Conservation (phyloP, 2,329 filamentous ascomycete species). For the Pseudogymnoascus sp. region DNA sequence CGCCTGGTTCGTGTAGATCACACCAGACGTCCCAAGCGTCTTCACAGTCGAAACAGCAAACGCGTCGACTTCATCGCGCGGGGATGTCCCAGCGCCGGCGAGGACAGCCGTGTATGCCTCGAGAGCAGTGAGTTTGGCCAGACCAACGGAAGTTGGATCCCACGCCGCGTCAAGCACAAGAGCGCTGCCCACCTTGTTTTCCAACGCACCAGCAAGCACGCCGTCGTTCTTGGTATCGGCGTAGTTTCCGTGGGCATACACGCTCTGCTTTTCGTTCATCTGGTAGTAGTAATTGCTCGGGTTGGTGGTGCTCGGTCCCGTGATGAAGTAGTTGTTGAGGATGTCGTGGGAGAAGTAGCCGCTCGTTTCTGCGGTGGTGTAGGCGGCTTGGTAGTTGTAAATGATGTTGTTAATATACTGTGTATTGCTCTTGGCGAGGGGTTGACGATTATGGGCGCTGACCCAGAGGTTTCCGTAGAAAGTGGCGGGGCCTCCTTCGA, state of each 20-base stretch:
- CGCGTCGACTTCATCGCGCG: constrained; percentile 23
- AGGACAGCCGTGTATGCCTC: constrained; percentile 31
- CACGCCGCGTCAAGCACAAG: constrained; percentile 19
- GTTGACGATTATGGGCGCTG: constrained; percentile 48
- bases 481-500: constrained; percentile 42
- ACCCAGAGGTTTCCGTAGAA: constrained; percentile 48
- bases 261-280: constrained; percentile 46
- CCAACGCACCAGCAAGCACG: constrained; percentile 34
- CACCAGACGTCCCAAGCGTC: constrained; percentile 19
- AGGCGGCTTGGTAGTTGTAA: constrained; percentile 48
- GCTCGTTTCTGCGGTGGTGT: constrained; percentile 43
- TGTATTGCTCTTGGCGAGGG: constrained; percentile 48
- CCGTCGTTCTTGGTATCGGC: constrained; percentile 43
- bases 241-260: constrained; percentile 43
- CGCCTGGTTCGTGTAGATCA: constrained; percentile 21
- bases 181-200: constrained; percentile 14
- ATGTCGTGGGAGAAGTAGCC: constrained; percentile 42
- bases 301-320: constrained; percentile 40
- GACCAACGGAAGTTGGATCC: constrained; percentile 16
- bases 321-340: constrained; percentile 49
- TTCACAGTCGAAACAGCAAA: constrained; percentile 21
- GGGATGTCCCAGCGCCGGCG: constrained; percentile 30
- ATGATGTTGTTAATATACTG: constrained; percentile 44
- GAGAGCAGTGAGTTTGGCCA: constrained; percentile 26
- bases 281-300: constrained; percentile 46